Evolutionary conservation across 495 filamentous ascomycete genomes (phyloP).

Genomic region (Talaromyces borbonicus): DNA sequence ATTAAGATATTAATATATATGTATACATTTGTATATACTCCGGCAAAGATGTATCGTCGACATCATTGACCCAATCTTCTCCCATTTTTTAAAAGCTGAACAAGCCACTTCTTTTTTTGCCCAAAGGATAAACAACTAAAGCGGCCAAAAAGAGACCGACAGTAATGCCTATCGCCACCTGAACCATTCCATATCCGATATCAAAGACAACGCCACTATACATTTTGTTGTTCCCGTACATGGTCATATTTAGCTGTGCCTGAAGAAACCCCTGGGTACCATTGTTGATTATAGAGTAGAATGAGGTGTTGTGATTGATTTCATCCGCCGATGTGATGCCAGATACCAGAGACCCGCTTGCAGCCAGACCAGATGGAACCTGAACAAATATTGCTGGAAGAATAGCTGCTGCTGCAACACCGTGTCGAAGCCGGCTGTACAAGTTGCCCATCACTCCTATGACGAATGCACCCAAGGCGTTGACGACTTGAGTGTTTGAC

Average conservation of each 20-base stretch:
- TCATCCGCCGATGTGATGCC: constrained; percentile 78
- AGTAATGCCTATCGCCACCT: constrained; percentile 87
- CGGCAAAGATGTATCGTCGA: neutral
- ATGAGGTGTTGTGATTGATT: constrained; percentile 44
- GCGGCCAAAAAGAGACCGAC: constrained; percentile 84
- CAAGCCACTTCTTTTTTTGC: constrained; percentile 80
- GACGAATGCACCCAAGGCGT: constrained; percentile 74
- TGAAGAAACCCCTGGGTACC: constrained; percentile 40
- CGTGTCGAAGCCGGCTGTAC: constrained; percentile 75
- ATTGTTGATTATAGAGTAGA: constrained; percentile 37
- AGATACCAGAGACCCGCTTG: constrained; percentile 70
- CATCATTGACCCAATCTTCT: neutral
- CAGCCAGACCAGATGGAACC: constrained; percentile 83
- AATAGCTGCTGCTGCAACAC: constrained; percentile 79
- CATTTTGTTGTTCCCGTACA: constrained; percentile 14
- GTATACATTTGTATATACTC: too few relatives aligned
- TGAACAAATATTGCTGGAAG: constrained; percentile 92
- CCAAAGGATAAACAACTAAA: constrained; percentile 80
- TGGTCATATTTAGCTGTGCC: constrained; percentile 29
- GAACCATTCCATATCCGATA: constrained; percentile 78
- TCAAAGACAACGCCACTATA: constrained; percentile 59
- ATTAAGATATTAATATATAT: too few relatives aligned
- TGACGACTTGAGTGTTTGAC: constrained; percentile 70
- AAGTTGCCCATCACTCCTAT: constrained; percentile 82
- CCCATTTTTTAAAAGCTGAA: constrained; percentile 63